phyloP scores from a whole-genome alignment of 345 rosid species.

The Xanthoceras sorbifolium region DNA sequence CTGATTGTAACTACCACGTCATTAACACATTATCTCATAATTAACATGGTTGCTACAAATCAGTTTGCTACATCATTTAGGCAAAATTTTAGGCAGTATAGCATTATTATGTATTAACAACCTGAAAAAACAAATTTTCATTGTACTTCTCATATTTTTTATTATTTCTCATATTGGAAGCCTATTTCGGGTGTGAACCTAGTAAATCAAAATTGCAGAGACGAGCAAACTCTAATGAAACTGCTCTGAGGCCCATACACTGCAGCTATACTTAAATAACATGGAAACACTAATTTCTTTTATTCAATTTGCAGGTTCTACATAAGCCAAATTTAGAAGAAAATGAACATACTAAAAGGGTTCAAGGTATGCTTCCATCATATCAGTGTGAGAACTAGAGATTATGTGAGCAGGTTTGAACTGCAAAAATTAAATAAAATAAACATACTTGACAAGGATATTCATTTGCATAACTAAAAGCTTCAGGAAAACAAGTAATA shows the following conservation, averaged over 20 bases:
- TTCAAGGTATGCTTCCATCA: slow-evolving; percentile 42
- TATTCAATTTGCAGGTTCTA: slow-evolving; percentile 54
- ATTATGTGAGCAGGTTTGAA: neutral
- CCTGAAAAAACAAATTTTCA: neutral
- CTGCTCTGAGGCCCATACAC: neutral
- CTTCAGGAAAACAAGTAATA: neutral
- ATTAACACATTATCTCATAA: too few relatives aligned
- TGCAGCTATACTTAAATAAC: slow-evolving; percentile 4
- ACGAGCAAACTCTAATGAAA: neutral
- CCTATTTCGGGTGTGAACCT: neutral
- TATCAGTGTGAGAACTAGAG: neutral
- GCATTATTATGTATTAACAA: too few relatives aligned
- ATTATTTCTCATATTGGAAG: neutral
- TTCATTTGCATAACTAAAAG: neutral
- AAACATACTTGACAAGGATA: neutral
- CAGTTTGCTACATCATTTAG: too few relatives aligned
- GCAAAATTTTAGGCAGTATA: too few relatives aligned
- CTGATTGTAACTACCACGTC: too few relatives aligned
- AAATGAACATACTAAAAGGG: slow-evolving; percentile 33
- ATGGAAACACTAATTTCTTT: slow-evolving; percentile 20
- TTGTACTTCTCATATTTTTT: neutral
- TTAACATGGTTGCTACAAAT: too few relatives aligned
- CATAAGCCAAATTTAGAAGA: slow-evolving; percentile 41
- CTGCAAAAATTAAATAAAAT: neutral
- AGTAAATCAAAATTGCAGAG: slow-evolving; percentile 8